Conservation (phyloP, 1,284 basidiomycete genomes). For the Ceratobasidium sp. region DNA sequence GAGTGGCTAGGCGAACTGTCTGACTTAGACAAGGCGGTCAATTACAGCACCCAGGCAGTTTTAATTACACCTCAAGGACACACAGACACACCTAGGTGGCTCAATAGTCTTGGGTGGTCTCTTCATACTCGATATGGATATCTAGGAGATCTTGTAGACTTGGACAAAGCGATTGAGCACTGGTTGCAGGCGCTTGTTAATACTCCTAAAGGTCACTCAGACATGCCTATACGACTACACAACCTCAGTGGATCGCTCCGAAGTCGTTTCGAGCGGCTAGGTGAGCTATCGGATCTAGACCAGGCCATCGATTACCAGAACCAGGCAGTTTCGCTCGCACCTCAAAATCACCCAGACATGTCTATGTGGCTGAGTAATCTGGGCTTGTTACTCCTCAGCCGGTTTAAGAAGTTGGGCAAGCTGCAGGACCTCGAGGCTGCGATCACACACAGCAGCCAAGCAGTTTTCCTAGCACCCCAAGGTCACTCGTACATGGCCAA, state of each 20-base stretch:
- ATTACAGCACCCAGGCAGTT: background rate
- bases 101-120: background rate
- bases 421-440: conserved; percentile 1
- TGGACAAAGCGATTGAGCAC: background rate
- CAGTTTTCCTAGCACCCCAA: background rate
- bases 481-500: background rate
- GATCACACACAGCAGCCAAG: background rate
- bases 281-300: background rate
- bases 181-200: too few relatives aligned
- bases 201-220: background rate
- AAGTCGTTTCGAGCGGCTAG: background rate
- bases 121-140: background rate
- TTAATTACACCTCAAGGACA: background rate
- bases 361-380: background rate
- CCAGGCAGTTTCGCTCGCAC: background rate
- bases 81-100: too few relatives aligned
- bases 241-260: background rate
- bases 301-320: background rate
- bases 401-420: background rate
- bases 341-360: too few relatives aligned
- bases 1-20: too few relatives aligned
- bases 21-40: background rate
- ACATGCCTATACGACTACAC: background rate
- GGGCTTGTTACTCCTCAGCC: background rate
- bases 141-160: background rate